Evolutionary conservation across 345 rosid genomes (phyloP), one percentile per base, ranked within the genome.

Genomic region (Punica granatum): DNA sequence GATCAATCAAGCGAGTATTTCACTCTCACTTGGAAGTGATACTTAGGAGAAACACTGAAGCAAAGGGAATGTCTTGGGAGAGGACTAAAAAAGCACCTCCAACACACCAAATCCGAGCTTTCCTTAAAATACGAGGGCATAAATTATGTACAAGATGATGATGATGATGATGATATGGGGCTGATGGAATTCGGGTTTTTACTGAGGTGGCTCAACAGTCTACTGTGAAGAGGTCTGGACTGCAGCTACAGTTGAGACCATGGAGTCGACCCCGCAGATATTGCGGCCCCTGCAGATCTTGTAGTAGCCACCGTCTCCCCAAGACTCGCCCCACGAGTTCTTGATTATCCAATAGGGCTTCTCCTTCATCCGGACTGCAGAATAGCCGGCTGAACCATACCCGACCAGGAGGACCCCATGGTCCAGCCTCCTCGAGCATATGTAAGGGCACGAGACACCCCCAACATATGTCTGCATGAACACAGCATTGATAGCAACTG

Each of bases 291-390:
- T 79, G 88, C 99, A 94, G 76, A 94, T 89, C 73, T 85, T 89
- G 84, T 94, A 94, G 74, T 28, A 94, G 23, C 99, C 97, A 2
- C 70, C 81, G 85, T 94, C 99, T 39, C 99, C 99, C 97, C 97
- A 93, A 53, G 7, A 78, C 54, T 83, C 92, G 26, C 98, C 98
- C 98, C 98, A 90, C 0, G 98, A 90, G 68, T 93, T 93, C 92
- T 93, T 93, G 66, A 93, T 90, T 74, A 90, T 78, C 98, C 98
- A 93, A 74, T 75, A 90, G 8, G 96, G 94, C 83, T 90, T 93
- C 35, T 93, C 92, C 92, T 90, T 93, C 90, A 88, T 62, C 66
- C 97, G 69, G 51, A 89, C 73, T 0, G 95, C 95, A 30, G 99
- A 83, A 71, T 86, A 94, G 37, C 89, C 99, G 6, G 90, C 83